Conservation (phyloP, 257 asterid genomes). For the Hygrophila difformis region DNA sequence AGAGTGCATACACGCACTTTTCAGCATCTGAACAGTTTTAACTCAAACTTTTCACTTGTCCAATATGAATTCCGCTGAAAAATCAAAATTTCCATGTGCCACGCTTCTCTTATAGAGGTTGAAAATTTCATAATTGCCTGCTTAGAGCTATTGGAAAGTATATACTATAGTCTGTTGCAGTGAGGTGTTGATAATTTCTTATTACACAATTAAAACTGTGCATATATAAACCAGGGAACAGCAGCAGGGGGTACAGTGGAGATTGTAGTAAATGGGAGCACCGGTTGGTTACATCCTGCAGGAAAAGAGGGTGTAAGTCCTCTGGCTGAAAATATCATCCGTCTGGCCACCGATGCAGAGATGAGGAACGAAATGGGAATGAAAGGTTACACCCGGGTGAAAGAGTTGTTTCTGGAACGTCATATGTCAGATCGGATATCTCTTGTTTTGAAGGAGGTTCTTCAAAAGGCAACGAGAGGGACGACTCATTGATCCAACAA, state of each 20-base stretch:
- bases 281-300: slow-evolving; percentile 82
- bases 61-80: no score
- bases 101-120: no score
- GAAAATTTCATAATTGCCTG: no score
- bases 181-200: no score
- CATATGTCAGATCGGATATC: slow-evolving; percentile 79
- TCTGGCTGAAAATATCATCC: slow-evolving; percentile 65
- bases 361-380: slow-evolving; percentile 63
- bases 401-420: slow-evolving; percentile 65
- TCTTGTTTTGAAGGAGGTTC: slow-evolving; percentile 50
- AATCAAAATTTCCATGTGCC: no score
- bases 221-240: slow-evolving; percentile 95
- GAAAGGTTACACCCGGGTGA: slow-evolving; percentile 56
- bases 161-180: no score
- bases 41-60: no score
- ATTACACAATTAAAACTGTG: no score
- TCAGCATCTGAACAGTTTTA: slow-evolving; percentile 6
- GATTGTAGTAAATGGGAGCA: slow-evolving; percentile 73
- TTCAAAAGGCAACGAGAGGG: slow-evolving; percentile 28
- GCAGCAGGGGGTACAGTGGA: slow-evolving; percentile 97
- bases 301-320: slow-evolving; percentile 87
- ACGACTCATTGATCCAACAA: slow-evolving; percentile 8
- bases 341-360: slow-evolving; percentile 50
- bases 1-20: no score
- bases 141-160: no score